Evolutionary conservation across 306 rosid genomes (phyloP).

Genomic region (Acacia melanoxylon): DNA sequence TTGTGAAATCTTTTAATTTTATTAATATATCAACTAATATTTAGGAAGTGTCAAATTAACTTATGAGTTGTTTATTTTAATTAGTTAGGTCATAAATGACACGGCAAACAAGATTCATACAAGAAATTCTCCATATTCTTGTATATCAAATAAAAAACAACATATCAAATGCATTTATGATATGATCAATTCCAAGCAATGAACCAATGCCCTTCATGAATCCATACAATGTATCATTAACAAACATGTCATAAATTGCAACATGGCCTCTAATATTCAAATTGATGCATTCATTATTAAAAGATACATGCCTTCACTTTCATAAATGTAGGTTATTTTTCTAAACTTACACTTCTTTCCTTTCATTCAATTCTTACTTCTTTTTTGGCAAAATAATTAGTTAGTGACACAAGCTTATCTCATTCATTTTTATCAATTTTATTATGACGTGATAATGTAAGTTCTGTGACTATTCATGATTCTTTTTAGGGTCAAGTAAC

Average conservation of each 20-base stretch:
- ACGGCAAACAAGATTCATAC: too few relatives aligned
- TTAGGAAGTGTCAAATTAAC: too few relatives aligned
- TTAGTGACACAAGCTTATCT: not conserved
- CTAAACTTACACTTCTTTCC: not conserved
- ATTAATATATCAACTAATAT: too few relatives aligned
- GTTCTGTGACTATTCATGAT: too few relatives aligned
- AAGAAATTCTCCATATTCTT: too few relatives aligned
- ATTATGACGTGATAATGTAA: too few relatives aligned
- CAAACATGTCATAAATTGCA: not conserved
- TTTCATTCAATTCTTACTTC: too few relatives aligned
- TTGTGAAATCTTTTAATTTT: too few relatives aligned
- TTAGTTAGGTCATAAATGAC: too few relatives aligned
- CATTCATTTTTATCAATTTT: not conserved
- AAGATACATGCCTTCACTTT: not conserved
- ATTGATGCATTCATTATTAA: not conserved
- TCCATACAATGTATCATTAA: not conserved
- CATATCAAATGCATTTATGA: not conserved
- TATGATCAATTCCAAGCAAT: not conserved
- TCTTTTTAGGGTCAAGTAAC: too few relatives aligned
- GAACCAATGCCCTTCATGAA: not conserved
- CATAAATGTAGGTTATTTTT: not conserved
- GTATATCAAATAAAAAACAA: too few relatives aligned
- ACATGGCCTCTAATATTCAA: not conserved
- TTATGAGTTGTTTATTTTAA: too few relatives aligned
- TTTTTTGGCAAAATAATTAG: not conserved